Base-by-base conservation (phyloP, 1,284 basidiomycete genomes). In the Trichosporon inkin region DNA sequence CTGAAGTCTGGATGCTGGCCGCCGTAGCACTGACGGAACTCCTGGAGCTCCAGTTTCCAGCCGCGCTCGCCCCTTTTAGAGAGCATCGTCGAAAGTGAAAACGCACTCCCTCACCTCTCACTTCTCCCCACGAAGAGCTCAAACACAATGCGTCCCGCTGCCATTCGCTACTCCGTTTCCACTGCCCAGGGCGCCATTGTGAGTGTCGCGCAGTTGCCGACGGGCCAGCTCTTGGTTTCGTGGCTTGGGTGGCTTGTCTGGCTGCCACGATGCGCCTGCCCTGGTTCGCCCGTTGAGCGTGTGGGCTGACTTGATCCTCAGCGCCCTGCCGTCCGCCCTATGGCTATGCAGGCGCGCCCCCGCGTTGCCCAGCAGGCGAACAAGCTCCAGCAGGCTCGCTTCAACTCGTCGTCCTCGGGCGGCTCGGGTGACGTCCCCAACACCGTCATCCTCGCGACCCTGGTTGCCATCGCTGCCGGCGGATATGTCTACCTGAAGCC, bases 401-500 rank as follows among this genome's bases (percentile, higher is more conserved):
- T 49, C 56, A 54, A 54, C 53, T 54, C 53, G 22, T 54, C 56
- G 20, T 51, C 56, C 19, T 36, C 49, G 19, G 51, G 57, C 32
- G 60, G 55, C 19, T 55, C 49, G 22, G 35, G 17, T 36, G 62
- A 60, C 32, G 58, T 53, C 34, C 58, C 52, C 11, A 67, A 68
- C 53, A 62, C 63, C 40, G 66, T 74, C 57, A 71, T 78, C 24
- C 70, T 78, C 56, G 71, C 60, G 32, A 69, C 69, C 11, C 56
- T 78, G 8, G 62, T 68, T 17, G 73, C 68, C 13, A 61, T 75
- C 19, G 60, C 60, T 10, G 67, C 51, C 11, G 75, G 69, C 13
- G 71, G 71, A 10, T 77, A 71, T 66, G 64, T 58, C 53, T 72
- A 74, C 67, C 51, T 77, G 24, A 78, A 78, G 63, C 76, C 75